Percentiles rank a stretch among this genome's conserved stretches.
These are phyloP conservation scores for Pythium rishiriense DNA, from an alignment of 352 stramenopile genomes.

Conservation along the genomic window DNA sequence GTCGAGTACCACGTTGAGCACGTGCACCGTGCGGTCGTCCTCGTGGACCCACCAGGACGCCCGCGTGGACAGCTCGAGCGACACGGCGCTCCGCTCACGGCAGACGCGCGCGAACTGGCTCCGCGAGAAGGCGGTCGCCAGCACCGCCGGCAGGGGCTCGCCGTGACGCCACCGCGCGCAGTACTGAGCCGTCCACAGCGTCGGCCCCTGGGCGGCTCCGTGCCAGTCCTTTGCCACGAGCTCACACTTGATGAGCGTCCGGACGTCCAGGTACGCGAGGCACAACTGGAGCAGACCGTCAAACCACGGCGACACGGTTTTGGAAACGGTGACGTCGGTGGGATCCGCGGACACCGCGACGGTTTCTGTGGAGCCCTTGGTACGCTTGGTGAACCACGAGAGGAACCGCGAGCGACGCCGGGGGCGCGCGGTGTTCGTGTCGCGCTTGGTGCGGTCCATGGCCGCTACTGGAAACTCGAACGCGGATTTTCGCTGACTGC, in stretches of 20 bases:
- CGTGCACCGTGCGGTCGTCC: slow-evolving; percentile 19
- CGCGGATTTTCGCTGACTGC: too few species aligned
- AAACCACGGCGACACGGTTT: slow-evolving; percentile 1
- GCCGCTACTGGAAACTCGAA: too few species aligned
- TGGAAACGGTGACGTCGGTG: neutral
- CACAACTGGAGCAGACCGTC: slow-evolving; percentile 22
- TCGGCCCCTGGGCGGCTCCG: slow-evolving; percentile 7
- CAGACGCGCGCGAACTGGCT: slow-evolving; percentile 25
- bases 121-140: neutral
- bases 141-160: neutral
- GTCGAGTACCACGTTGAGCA: slow-evolving; percentile 32
- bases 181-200: slow-evolving; percentile 32
- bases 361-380: neutral
- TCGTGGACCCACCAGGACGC: slow-evolving; percentile 23
- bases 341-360: neutral
- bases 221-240: slow-evolving; percentile 29
- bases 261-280: slow-evolving; percentile 30
- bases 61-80: slow-evolving; percentile 29
- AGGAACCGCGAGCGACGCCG: neutral
- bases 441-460: too few species aligned
- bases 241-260: slow-evolving; percentile 27
- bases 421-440: neutral
- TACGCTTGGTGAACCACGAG: neutral
- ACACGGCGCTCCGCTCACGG: slow-evolving; percentile 10
- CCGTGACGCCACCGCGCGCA: slow-evolving; percentile 20